A percentile compares a stretch with the other conserved stretches of the same genome.
These are phyloP conservation scores for Botryotinia narcissicola DNA, from an alignment of 2,329 filamentous ascomycete genomes.

Conservation along the genomic window DNA sequence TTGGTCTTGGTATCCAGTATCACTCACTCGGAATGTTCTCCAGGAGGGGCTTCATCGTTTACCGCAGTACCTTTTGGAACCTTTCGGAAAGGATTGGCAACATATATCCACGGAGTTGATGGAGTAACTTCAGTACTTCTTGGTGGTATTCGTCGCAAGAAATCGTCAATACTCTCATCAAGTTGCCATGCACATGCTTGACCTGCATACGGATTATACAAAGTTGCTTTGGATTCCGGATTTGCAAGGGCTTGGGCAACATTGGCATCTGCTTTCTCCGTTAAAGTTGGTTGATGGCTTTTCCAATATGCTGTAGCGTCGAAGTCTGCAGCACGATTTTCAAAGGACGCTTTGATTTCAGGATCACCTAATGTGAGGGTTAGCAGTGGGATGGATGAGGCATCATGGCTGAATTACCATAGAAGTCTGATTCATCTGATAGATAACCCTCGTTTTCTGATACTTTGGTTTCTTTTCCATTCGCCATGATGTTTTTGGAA, in stretches of 20 bases:
- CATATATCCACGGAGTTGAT: conserved; percentile 67
- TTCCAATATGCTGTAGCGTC: conserved; percentile 52
- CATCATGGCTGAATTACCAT: conserved; percentile 43
- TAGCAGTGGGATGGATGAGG: conserved; percentile 20
- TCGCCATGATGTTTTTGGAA: conserved; percentile 24
- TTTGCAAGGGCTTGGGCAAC: conserved; percentile 23
- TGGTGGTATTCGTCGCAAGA: conserved; percentile 67
- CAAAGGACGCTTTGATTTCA: conserved; percentile 47
- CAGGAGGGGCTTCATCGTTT: conserved; percentile 29
- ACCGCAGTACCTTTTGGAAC: conserved; percentile 30
- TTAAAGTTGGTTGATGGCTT: conserved; percentile 37
- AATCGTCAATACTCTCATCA: conserved; percentile 60
- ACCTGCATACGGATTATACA: conserved; percentile 61
- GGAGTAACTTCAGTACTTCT: conserved; percentile 50
- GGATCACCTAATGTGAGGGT: conserved; percentile 51
- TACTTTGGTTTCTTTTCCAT: conserved; percentile 12
- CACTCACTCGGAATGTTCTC: conserved; percentile 28
- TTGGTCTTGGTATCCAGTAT: background rate
- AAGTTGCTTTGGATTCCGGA: conserved; percentile 15
- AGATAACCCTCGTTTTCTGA: conserved; percentile 26
- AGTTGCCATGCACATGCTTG: conserved; percentile 57
- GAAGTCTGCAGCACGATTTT: conserved; percentile 51
- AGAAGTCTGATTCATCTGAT: conserved; percentile 53
- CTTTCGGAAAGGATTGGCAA: conserved; percentile 58
- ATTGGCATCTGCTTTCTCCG: conserved; percentile 38